Evolutionary conservation across 2,329 filamentous ascomycete genomes (phyloP), one percentile per base, ranked within the genome.

Genomic region (Claviceps sp.): DNA sequence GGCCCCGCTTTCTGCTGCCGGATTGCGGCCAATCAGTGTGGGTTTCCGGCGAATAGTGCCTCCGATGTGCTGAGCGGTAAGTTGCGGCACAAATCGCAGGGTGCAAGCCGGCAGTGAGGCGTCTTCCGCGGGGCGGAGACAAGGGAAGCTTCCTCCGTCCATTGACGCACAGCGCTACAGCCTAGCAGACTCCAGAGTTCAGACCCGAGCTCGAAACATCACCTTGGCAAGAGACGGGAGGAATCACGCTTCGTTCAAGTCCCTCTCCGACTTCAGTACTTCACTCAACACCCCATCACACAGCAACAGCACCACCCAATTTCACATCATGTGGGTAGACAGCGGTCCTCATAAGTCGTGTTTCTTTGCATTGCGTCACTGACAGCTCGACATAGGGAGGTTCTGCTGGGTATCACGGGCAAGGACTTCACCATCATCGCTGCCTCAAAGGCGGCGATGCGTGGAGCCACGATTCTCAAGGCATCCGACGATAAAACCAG

Each of bases 391-490:
- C 48, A 30, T 55, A 97, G 90, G 93, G 93, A 98, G 82, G 88
- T 97, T 69, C 80, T 98, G 67, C 81, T 98, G 62, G 93, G 93
- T 65, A 95, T 98, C 70, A 96, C 91, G 55, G 94, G 93, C 76
- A 95, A 95, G 78, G 94, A 98, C 81, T 98, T 96, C 71, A 94
- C 90, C 74, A 83, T 98, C 78, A 84, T 98, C 69, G 93, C 89
- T 64, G 88, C 93, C 63, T 97, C 90, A 57, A 97, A 98, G 77
- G 93, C 93, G 67, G 88, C 90, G 63, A 97, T 97, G 90, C 84
- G 93, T 75, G 93, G 93, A 64, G 88, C 89, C 58, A 96, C 91
- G 55, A 86, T 98, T 70, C 84, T 98, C 67, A 98, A 98, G 73
- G 81, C 88, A 54, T 80, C 82, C 60, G 94, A 98, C 71, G 91